Conservation (phyloP, 495 filamentous ascomycete genomes). For the Aspergillus olivimuriae region DNA sequence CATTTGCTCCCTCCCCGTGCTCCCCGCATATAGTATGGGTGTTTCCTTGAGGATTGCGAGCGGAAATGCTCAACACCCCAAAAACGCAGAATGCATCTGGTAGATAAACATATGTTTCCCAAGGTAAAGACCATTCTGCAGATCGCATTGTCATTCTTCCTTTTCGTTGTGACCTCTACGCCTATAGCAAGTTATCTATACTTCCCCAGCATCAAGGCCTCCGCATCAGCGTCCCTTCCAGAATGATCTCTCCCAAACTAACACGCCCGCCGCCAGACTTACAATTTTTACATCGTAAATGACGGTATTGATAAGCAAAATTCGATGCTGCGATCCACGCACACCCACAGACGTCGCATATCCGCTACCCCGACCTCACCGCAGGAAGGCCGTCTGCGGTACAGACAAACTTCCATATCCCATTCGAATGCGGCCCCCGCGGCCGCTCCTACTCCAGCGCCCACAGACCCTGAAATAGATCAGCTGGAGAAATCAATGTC, state of each 20-base stretch:
- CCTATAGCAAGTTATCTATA: no score
- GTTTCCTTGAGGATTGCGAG: constrained; percentile 86
- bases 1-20: background rate
- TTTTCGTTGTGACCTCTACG: no score
- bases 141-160: no score
- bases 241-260: constrained; percentile 1
- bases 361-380: constrained; percentile 40
- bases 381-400: constrained; percentile 32
- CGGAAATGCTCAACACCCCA: constrained; percentile 74
- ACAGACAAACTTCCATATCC: constrained; percentile 32
- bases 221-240: no score
- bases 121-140: constrained; percentile 34
- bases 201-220: no score
- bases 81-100: constrained; percentile 79
- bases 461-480: constrained; percentile 50
- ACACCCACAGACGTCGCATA: constrained; percentile 42
- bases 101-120: constrained; percentile 93
- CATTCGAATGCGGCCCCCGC: constrained; percentile 11
- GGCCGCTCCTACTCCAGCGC: background rate
- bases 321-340: constrained; percentile 59
- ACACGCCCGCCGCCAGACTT: constrained; percentile 44
- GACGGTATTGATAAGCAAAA: constrained; percentile 79
- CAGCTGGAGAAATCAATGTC: constrained; percentile 76
- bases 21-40: constrained; percentile 70
- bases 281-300: constrained; percentile 84